These are phyloP conservation scores for Fusarium nurragi DNA, from an alignment of 2,329 filamentous ascomycete species.

Conservation along the genomic window DNA sequence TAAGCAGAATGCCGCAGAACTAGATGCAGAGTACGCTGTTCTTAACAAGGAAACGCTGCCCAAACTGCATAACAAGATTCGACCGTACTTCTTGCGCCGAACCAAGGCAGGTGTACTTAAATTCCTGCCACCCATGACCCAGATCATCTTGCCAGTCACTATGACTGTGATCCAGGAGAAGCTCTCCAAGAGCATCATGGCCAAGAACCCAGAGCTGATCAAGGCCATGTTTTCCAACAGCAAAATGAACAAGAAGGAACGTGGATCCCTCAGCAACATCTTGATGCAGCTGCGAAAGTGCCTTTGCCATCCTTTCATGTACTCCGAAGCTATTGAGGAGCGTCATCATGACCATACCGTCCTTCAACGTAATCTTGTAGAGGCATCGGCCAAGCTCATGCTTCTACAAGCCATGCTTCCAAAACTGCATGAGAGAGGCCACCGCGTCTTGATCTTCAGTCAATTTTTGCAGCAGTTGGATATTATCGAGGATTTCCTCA, in stretches of 20 bases:
- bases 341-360: constrained; percentile 67
- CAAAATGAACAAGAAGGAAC: constrained; percentile 74
- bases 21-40: constrained; percentile 81
- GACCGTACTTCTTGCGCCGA: constrained; percentile 74
- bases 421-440: constrained; percentile 83
- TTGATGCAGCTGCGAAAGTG: constrained; percentile 95
- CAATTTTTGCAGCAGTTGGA: constrained; percentile 91
- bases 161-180: constrained; percentile 96
- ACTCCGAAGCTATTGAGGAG: constrained; percentile 91
- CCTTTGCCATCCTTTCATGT: constrained; percentile 95
- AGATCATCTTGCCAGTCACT: constrained; percentile 94
- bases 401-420: constrained; percentile 87
- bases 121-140: constrained; percentile 90
- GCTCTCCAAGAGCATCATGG: constrained; percentile 91
- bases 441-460: constrained; percentile 93
- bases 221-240: constrained; percentile 81
- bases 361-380: constrained; percentile 83
- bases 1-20: constrained; percentile 70
- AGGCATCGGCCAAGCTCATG: constrained; percentile 89
- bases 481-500: constrained; percentile 91
- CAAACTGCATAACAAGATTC: constrained; percentile 83
- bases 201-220: constrained; percentile 89
- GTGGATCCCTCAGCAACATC: constrained; percentile 89
- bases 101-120: constrained; percentile 92
- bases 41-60: constrained; percentile 84